Base-by-base conservation (phyloP, 352 stramenopile species). In the Aphanomyces euteiches region DNA sequence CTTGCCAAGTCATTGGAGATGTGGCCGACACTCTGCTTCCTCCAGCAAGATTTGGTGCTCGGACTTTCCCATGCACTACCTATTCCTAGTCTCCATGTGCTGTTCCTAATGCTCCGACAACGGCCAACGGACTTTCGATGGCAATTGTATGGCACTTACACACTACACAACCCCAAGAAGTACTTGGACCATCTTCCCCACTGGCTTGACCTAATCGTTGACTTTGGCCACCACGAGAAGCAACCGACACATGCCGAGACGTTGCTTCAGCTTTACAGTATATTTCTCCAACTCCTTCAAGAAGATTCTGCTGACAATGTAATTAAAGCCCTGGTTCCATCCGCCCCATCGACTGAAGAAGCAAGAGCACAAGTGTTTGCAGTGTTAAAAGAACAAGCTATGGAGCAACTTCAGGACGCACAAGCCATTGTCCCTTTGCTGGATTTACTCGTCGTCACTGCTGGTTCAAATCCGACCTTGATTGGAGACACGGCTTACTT, bases 111-210 rank as follows among this genome's bases (percentile, higher is more conserved):
- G 54, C 54, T 61, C 17, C 15, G 43, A 7, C 54, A 7, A 28
- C 28, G 19, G 34, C 6, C 63, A 37, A 37, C 41, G 10, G 15
- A 13, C 6, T 38, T 7, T 13, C 63, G 37, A 28, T 70, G 64
- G 64, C 48, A 56, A n/a, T 50, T 70, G 40, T 70, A 70, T 15
- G 64, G 64, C 40, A 70, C 64, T 36, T 40, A 70, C 39, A 19
- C 47, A 5, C 19, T 4, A 12, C 54, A 19, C 54, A 13, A 61
- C 54, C 28, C 19, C 54, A 17, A 7, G 10, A n/a, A 19, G 15
- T 61, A 61, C 28, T 13, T 40, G 13, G 28, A 28, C 17, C 54
- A 61, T 41, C 10, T 61, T 12, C 28, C 54, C 17, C 7, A 37
- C 13, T 61, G 54, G 54, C 19, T 40, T 28, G 54, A 7, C 10